Evolutionary conservation across 2,329 filamentous ascomycete species (phyloP).

Genomic region (Cladophialophora exuberans): DNA sequence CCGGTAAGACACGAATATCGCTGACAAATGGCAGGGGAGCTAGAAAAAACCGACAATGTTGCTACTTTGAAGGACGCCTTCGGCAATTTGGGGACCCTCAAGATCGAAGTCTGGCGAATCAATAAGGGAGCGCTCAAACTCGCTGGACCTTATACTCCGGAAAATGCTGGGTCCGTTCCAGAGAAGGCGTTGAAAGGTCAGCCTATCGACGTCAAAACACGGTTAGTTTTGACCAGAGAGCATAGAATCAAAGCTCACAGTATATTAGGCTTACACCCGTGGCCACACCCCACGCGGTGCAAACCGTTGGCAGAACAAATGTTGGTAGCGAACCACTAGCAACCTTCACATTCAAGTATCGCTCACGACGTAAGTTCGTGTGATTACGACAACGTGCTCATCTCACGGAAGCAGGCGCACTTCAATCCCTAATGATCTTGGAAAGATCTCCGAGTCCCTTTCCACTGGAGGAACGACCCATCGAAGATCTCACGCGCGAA

Average conservation of each 20-base stretch:
- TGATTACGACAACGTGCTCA: neutral
- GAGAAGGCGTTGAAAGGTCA: slow-evolving; percentile 34
- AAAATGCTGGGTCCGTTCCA: slow-evolving; percentile 25
- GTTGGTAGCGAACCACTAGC: slow-evolving; percentile 19
- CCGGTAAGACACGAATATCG: neutral
- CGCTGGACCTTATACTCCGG: too few relatives aligned
- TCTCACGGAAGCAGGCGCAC: slow-evolving; percentile 26
- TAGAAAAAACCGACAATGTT: slow-evolving; percentile 1
- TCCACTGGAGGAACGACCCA: slow-evolving; percentile 32
- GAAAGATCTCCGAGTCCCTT: slow-evolving; percentile 33
- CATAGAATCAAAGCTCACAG: too few relatives aligned
- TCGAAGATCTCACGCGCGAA: slow-evolving; percentile 31
- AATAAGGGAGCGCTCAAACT: too few relatives aligned
- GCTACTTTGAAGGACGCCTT: slow-evolving; percentile 7
- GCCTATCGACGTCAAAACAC: slow-evolving; percentile 32
- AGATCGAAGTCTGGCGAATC: slow-evolving; percentile 18
- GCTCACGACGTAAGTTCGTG: slow-evolving; percentile 28
- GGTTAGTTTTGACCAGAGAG: slow-evolving; percentile 13
- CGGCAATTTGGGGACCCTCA: slow-evolving; percentile 12
- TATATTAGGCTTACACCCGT: slow-evolving; percentile 3
- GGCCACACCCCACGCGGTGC: neutral
- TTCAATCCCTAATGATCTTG: slow-evolving; percentile 40
- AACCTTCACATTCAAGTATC: slow-evolving; percentile 37
- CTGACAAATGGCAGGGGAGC: slow-evolving; percentile 7
- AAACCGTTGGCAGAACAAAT: neutral